Percentiles rank a stretch among this genome's conserved stretches.
phyloP scores from a whole-genome alignment of 352 stramenopile species.

The Globisporangium cederbergense region DNA sequence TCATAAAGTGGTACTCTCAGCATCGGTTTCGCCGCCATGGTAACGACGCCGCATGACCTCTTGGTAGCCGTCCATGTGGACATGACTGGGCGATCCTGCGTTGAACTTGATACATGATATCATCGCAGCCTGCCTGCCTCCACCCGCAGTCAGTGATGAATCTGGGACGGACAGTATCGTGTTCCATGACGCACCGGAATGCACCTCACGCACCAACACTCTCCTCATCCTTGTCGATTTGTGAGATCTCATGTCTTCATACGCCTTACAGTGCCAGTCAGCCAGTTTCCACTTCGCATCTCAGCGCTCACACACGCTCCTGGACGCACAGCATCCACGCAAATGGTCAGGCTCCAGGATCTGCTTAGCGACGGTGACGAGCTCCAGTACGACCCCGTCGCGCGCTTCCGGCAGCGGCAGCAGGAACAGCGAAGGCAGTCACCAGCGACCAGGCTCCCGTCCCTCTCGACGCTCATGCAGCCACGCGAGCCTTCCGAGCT shows the following conservation, averaged over 20 bases:
- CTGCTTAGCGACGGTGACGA: conserved; percentile 9
- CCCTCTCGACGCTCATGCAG: conserved; percentile 15
- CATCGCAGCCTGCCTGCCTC: too few species aligned
- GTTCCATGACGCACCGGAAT: too few species aligned
- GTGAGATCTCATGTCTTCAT: conserved; percentile 12
- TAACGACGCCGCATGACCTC: too few species aligned
- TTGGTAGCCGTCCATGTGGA: too few species aligned
- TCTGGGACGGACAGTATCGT: too few species aligned
- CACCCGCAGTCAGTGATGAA: too few species aligned
- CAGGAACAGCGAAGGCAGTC: not conserved
- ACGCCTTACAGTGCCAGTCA: too few species aligned
- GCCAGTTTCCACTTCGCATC: conserved; percentile 1
- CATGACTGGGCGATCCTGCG: too few species aligned
- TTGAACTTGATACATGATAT: too few species aligned
- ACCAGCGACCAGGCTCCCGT: conserved; percentile 1
- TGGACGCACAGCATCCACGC: not conserved
- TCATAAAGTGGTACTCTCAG: too few species aligned
- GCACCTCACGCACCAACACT: not conserved
- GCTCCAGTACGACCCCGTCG: conserved; percentile 13
- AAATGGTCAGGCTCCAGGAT: conserved; percentile 8
- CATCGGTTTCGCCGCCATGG: too few species aligned
- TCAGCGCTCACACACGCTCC: not conserved
- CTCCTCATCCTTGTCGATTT: not conserved
- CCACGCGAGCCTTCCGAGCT: not conserved
- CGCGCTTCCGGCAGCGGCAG: conserved; percentile 9